These are phyloP conservation scores for Porogramme epimiltina DNA, from an alignment of 1,284 basidiomycete genomes.

Conservation along the genomic window DNA sequence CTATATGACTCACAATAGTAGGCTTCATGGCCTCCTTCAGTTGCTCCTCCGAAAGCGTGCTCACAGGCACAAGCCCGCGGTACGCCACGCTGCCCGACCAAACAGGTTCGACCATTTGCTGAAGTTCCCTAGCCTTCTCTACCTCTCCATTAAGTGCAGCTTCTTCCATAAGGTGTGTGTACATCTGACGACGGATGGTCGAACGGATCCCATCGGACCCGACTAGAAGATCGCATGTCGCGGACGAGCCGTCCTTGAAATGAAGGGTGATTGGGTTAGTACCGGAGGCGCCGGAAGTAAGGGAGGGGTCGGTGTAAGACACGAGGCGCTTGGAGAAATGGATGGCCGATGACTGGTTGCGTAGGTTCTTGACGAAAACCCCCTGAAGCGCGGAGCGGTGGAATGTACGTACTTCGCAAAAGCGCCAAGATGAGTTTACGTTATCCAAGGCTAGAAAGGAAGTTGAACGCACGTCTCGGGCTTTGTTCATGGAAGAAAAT, in stretches of 20 bases:
- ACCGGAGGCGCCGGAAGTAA: too few relatives aligned
- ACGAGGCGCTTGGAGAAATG: conserved; percentile 33
- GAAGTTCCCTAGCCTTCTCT: conserved; percentile 3
- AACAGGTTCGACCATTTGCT: conserved; percentile 1
- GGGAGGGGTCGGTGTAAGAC: conserved; percentile 26
- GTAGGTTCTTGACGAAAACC: conserved; percentile 39
- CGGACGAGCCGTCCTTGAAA: conserved; percentile 40
- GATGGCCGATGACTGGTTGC: conserved; percentile 28
- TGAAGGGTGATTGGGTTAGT: conserved; percentile 18
- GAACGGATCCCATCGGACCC: conserved; percentile 52
- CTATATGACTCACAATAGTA: not conserved
- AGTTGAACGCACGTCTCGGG: not conserved
- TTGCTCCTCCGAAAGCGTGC: not conserved
- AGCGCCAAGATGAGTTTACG: too few relatives aligned
- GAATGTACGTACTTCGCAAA: conserved; percentile 35
- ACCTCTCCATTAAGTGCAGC: conserved; percentile 2
- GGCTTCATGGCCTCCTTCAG: not conserved
- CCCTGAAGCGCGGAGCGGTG: conserved; percentile 46
- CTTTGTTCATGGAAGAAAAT: too few relatives aligned
- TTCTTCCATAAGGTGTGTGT: conserved; percentile 7
- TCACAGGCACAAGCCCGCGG: conserved; percentile 11
- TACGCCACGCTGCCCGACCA: conserved; percentile 19
- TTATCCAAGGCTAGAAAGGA: not conserved
- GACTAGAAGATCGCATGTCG: conserved; percentile 43
- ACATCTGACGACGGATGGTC: conserved; percentile 39